Percentiles rank a stretch among this genome's conserved stretches.
Conservation (phyloP, 345 rosid species). For the Populus euphratica region DNA sequence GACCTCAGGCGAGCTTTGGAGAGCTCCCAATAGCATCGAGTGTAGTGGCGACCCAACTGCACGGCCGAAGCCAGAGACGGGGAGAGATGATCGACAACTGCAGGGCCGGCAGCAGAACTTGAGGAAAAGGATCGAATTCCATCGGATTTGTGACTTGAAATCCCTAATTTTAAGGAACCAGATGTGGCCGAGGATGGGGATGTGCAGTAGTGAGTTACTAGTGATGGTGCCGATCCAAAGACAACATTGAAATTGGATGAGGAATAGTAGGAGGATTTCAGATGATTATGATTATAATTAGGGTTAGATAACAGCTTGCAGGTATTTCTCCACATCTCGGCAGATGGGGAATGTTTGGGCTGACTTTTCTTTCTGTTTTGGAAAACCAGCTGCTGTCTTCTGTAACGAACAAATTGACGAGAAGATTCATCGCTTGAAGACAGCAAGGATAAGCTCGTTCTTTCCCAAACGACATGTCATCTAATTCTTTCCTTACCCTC, state of each 20-base stretch:
- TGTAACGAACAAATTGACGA: not conserved
- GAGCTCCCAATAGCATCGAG: conserved; percentile 85
- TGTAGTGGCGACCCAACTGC: conserved; percentile 49
- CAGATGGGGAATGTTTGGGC: not conserved
- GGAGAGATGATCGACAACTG: conserved; percentile 17
- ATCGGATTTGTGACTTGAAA: conserved; percentile 29
- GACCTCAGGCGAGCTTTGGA: conserved; percentile 98
- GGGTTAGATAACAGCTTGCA: not conserved
- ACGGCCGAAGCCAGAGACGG: conserved; percentile 27
- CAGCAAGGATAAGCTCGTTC: no score
- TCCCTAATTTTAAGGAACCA: conserved; percentile 32
- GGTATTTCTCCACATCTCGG: conserved; percentile 21
- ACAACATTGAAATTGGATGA: not conserved
- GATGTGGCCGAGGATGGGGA: conserved; percentile 22
- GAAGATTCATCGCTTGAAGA: not conserved
- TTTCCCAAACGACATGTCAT: not conserved
- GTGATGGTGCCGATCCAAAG: not conserved
- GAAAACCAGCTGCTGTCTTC: not conserved
- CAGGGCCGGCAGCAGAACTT: conserved; percentile 20
- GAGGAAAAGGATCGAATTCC: conserved; percentile 33
- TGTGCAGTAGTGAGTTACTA: conserved; percentile 16
- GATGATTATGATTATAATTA: not conserved
- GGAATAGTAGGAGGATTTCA: not conserved
- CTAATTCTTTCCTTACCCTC: no score
- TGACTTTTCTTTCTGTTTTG: not conserved